These are phyloP conservation scores for Coelastrella sp. DNA, from an alignment of 139 green algal genomes.

Conservation along the genomic window DNA sequence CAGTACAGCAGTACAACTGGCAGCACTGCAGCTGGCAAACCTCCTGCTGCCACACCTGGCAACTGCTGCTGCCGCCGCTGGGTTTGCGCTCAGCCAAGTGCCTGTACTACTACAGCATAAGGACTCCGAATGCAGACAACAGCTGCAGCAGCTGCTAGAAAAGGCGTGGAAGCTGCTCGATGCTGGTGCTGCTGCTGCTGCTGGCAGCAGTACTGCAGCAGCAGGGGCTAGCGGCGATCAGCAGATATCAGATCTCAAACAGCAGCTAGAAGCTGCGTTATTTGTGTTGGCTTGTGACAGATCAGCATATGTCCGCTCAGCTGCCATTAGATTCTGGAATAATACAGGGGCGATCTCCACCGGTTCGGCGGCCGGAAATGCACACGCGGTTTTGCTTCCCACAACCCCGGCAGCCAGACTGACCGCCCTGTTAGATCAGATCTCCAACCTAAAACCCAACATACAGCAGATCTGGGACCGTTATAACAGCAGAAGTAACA, in stretches of 20 bases:
- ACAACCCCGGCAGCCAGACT: neutral
- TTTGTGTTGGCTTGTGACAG: slow-evolving; percentile 6
- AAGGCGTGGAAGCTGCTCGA: neutral
- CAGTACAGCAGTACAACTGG: neutral
- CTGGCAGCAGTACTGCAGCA: neutral
- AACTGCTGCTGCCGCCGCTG: neutral
- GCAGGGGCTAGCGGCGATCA: neutral
- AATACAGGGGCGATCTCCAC: neutral
- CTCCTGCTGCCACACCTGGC: slow-evolving; percentile 15
- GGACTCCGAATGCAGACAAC: neutral
- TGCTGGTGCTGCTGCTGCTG: neutral
- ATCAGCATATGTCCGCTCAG: neutral
- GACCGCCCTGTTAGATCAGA: neutral
- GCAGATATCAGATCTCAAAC: neutral
- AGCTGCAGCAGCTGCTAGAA: slow-evolving; percentile 16
- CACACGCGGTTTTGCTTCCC: slow-evolving; percentile 3
- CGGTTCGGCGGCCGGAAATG: neutral
- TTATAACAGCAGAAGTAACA: neutral
- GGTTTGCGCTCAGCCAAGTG: neutral
- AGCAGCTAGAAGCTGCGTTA: slow-evolving; percentile 13
- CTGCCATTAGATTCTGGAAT: slow-evolving; percentile 3
- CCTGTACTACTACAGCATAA: slow-evolving; percentile 4
- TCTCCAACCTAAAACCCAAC: neutral
- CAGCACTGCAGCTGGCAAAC: slow-evolving; percentile 13
- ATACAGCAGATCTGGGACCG: neutral